Percentiles rank a stretch among this genome's conserved stretches.
These are phyloP conservation scores for Candida buenavistaensis DNA, from an alignment of 1,139 yeast genomes.

Conservation along the genomic window DNA sequence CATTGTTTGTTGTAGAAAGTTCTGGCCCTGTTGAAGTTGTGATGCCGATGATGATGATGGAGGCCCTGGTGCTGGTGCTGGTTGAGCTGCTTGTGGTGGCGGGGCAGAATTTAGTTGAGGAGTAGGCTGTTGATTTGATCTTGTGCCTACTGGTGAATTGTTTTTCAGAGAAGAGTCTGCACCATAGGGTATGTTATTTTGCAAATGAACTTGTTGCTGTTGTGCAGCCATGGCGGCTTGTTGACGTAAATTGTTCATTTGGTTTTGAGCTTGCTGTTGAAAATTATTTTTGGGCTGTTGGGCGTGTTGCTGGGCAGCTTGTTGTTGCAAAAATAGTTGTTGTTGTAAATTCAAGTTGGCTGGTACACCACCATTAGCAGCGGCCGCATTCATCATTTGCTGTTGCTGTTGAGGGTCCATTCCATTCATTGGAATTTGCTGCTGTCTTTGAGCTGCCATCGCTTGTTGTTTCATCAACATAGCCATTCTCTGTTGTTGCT, in stretches of 20 bases:
- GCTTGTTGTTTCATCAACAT: conserved; percentile 15
- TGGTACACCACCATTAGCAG: conserved; percentile 11
- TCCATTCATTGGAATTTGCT: conserved; percentile 9
- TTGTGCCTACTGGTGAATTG: conserved; percentile 21
- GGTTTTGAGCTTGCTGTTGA: conserved; percentile 53
- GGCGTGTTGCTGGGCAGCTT: conserved; percentile 17
- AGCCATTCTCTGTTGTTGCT: conserved; percentile 13
- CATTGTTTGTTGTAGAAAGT: conserved; percentile 14
- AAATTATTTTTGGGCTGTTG: conserved; percentile 33
- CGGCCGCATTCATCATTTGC: conserved; percentile 16
- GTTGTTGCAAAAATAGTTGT: conserved; percentile 25
- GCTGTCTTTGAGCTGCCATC: conserved; percentile 14
- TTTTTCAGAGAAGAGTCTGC: conserved; percentile 14
- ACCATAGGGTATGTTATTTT: conserved; percentile 21
- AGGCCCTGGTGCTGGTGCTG: conserved; percentile 11
- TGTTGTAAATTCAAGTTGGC: conserved; percentile 22
- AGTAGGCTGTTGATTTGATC: conserved; percentile 20
- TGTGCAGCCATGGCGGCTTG: conserved; percentile 41
- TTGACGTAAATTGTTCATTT: conserved; percentile 52
- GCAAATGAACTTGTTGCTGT: conserved; percentile 20
- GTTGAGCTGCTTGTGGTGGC: conserved; percentile 9
- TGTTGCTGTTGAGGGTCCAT: conserved; percentile 28
- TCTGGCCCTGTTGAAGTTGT: conserved; percentile 16
- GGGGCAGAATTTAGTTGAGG: conserved; percentile 18
- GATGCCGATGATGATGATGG: conserved; percentile 9